Evolutionary conservation across 495 filamentous ascomycete genomes (phyloP).

Genomic region (Darksidea phi): DNA sequence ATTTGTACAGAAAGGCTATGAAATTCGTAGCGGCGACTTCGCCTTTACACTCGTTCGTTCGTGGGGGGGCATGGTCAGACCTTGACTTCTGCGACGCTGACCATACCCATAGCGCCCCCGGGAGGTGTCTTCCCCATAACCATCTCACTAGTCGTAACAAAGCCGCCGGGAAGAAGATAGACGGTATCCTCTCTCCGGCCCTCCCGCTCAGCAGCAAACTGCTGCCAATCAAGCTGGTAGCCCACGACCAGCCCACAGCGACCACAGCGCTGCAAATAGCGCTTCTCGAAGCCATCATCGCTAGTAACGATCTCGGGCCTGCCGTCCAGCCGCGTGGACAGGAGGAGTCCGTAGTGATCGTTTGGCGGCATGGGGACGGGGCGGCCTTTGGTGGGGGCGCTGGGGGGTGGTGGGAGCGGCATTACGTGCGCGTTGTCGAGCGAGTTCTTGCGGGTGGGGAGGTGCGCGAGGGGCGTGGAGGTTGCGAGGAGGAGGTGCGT

Average conservation of each 20-base stretch:
- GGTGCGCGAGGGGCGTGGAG: slow-evolving; percentile 54
- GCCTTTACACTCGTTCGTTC: too few species aligned
- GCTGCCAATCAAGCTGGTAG: slow-evolving; percentile 54
- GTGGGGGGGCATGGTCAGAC: too few species aligned
- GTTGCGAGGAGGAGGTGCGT: slow-evolving; percentile 67
- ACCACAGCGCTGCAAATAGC: slow-evolving; percentile 59
- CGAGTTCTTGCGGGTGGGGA: slow-evolving; percentile 54
- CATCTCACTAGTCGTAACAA: slow-evolving; percentile 44
- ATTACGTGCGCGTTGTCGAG: slow-evolving; percentile 47
- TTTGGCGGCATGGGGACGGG: slow-evolving; percentile 7
- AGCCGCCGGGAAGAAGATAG: slow-evolving; percentile 55
- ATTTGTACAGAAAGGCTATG: too few species aligned
- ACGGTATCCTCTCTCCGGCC: slow-evolving; percentile 50
- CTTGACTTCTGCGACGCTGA: neutral
- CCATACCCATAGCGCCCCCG: slow-evolving; percentile 1
- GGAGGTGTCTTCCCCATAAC: slow-evolving; percentile 30
- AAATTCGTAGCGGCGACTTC: neutral
- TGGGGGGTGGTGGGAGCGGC: slow-evolving; percentile 32
- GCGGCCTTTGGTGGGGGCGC: neutral
- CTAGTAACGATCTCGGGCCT: slow-evolving; percentile 57
- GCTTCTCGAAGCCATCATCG: slow-evolving; percentile 73
- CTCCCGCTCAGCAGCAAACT: slow-evolving; percentile 40
- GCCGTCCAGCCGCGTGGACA: slow-evolving; percentile 51
- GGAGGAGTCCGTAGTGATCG: slow-evolving; percentile 51
- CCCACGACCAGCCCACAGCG: slow-evolving; percentile 64